Base-by-base conservation (phyloP, 257 asterid species). In the Solanum lignicaule region DNA sequence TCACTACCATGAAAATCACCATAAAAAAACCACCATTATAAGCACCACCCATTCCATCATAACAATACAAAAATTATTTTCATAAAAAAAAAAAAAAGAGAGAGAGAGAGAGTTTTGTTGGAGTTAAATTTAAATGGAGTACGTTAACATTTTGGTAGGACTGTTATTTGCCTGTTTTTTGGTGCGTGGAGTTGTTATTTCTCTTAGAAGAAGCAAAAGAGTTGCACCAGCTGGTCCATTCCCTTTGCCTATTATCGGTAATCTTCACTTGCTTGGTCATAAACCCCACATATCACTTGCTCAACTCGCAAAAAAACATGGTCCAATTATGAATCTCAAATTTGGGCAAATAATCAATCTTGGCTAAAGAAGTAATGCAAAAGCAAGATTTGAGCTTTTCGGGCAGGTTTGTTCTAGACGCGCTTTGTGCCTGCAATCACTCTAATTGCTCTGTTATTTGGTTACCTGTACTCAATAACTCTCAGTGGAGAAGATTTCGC, bases 271-370 rank as follows among this genome's bases (percentile, higher is more conserved):
- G 66, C 95, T 95, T 29, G 98, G 95, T 46, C 91, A 93, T 7
- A 94, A 93, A 9, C 96, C 98, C 71, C 99, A 96, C 92, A 86
- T 91, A 35, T 95, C 97, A 74, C 90, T 96, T 6, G 86, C 97
- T 1, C 68, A 87, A 3, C 92, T 94, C 1, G 91, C 98, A 88
- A 92, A 93, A 12, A 89, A 73, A 4, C 73, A 96, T 65, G 99
- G 98, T 39, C 96, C 97, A 0, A 90, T 95, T 8, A 95, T 94
- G 95, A 88, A 91, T 83, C 91, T 95, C 55, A 92, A 94, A 58
- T 90, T 96, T 1, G 98, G 98, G 38, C 85, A 88, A 52, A 68
- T 92, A 2, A 5, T 84, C 98, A 16, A 87, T 85, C 27, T 89
- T 92, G 88, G 98, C 99, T 0, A 93, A 87, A 38, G 92, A 95